phyloP scores from a whole-genome alignment of 1,284 basidiomycete species.

The Phaffia rhodozyma region DNA sequence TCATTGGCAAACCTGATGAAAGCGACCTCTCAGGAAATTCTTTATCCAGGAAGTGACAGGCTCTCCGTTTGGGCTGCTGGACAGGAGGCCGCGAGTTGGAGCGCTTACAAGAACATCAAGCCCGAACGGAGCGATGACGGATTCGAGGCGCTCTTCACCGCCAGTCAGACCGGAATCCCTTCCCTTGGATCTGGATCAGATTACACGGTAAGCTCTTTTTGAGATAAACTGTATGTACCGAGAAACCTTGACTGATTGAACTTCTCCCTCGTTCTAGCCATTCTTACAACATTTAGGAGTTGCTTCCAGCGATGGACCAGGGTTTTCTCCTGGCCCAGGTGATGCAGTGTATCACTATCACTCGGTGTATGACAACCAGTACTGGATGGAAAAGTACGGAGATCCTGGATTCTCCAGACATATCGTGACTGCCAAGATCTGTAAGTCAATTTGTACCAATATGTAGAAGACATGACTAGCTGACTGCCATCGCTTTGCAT shows the following conservation, averaged over 20 bases:
- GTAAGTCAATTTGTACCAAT: slow-evolving; percentile 18
- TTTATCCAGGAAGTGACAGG: slow-evolving; percentile 40
- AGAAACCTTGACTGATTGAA: not conserved
- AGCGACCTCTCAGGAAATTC: slow-evolving; percentile 51
- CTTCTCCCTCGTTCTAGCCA: not conserved
- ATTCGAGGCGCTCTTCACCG: slow-evolving; percentile 16
- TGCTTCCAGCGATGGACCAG: slow-evolving; percentile 30
- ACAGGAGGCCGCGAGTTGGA: slow-evolving; percentile 29
- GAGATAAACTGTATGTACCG: slow-evolving; percentile 30
- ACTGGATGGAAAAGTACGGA: slow-evolving; percentile 45
- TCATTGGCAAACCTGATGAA: slow-evolving; percentile 66
- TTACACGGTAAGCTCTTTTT: slow-evolving; percentile 55
- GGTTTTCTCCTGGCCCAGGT: slow-evolving; percentile 28
- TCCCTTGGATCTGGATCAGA: slow-evolving; percentile 44
- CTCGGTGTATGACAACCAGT: slow-evolving; percentile 56
- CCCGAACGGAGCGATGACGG: slow-evolving; percentile 12
- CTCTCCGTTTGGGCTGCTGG: slow-evolving; percentile 31
- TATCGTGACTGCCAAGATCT: slow-evolving; percentile 52
- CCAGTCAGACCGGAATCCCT: slow-evolving; percentile 20
- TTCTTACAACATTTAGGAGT: slow-evolving; percentile 30
- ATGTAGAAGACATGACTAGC: not conserved
- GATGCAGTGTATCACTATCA: slow-evolving; percentile 70
- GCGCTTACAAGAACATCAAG: slow-evolving; percentile 16
- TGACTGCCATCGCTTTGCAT: no score
- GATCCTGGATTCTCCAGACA: slow-evolving; percentile 66